phyloP scores from a whole-genome alignment of 2,329 filamentous ascomycete genomes.

The Phaeomoniella chlamydospora region DNA sequence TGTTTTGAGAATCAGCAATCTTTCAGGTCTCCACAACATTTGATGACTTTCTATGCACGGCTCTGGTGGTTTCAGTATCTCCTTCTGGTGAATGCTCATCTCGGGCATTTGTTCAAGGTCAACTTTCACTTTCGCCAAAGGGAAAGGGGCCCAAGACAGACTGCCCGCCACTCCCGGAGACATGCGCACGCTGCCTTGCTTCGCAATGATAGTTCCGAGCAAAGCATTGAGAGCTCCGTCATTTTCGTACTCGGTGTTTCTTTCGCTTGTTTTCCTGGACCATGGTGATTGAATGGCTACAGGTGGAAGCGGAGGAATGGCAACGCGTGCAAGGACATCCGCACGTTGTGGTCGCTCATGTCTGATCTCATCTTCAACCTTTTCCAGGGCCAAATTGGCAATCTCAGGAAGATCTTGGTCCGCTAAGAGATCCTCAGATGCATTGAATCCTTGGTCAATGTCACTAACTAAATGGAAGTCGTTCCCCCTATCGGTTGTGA shows the following conservation, averaged over 20 bases:
- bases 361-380: background rate
- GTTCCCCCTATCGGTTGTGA: no score
- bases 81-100: background rate
- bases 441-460: background rate
- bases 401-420: background rate
- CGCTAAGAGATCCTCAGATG: background rate
- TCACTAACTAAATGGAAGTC: background rate
- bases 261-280: no score
- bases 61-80: background rate
- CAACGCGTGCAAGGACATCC: background rate
- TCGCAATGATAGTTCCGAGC: no score
- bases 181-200: no score
- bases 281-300: background rate
- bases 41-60: conserved; percentile 6
- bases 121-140: background rate
- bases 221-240: no score
- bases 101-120: background rate
- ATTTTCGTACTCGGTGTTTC: no score
- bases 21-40: conserved; percentile 10
- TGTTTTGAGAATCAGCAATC: conserved; percentile 7
- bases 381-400: background rate
- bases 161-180: background rate
- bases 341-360: background rate
- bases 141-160: background rate
- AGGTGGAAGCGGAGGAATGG: background rate